Evolutionary conservation across 2,329 filamentous ascomycete genomes (phyloP), one percentile per base, ranked within the genome.

Genomic region (Botrytis elliptica): DNA sequence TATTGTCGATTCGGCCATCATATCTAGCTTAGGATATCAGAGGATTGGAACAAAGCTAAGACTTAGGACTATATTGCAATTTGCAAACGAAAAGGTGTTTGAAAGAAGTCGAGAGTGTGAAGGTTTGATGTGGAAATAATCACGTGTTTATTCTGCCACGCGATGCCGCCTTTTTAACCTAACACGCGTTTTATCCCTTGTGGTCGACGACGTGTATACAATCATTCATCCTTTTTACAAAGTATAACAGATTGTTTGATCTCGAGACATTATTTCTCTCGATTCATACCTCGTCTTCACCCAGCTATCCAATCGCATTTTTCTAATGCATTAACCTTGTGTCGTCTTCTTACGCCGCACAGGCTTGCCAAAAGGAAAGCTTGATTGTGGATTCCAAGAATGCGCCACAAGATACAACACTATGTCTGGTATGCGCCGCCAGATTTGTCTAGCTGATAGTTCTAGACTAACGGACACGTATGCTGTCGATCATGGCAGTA

Each of bases 321-420:
- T 40, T 6, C 4, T 10, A 64, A 29, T 20, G 38, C 25, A 44
- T 29, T 33, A 12, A 29, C 2, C 14, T 64, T 44, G 62, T 42
- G 25, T 57, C 52, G 52, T 57, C 52, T 33, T 29, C 52, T 29
- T 18, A 57, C 52, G n/a, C 38, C 62, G 16, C 14, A 64, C 62
- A 64, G 62, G 40, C 62, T 64, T 44, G 62, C 62, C 25, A 64
- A 64, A 44, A 44, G 40, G 38, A 64, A 44, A 64, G 59, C 36
- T 62, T 62, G 33, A 62, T 62, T 62, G 22, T 33, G 5, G 10
- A 25, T 14, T 38, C 22, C 33, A 62, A 62, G 33, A 62, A 33
- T 25, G 38, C 36, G 20, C 33, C 33, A 62, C 59, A 22, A 38
- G 22, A 62, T 14, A 62, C 10, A 36, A 38, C 5, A 22, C 20